These are phyloP conservation scores for Corynascus novoguineensis DNA, from an alignment of 495 filamentous ascomycete genomes.

Conservation along the genomic window DNA sequence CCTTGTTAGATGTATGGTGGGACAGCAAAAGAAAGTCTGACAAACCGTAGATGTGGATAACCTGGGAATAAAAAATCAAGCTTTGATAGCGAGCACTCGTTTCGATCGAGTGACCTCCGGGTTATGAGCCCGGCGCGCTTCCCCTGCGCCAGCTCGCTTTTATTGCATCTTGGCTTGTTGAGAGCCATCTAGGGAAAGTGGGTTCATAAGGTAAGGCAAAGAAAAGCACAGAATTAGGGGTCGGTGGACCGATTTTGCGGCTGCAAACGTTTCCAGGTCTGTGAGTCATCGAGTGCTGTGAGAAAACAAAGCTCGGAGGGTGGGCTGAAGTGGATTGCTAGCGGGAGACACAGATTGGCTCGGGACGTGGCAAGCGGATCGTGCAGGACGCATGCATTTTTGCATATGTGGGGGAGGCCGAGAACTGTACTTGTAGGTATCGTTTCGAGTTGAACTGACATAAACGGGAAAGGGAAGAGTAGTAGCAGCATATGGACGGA, in stretches of 20 bases:
- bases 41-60: background rate
- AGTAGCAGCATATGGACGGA: background rate
- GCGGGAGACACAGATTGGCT: background rate
- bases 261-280: no score
- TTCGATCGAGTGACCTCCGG: slow-evolving; percentile 32
- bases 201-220: background rate
- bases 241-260: no score
- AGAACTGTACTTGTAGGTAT: no score
- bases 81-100: slow-evolving; percentile 27
- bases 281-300: slow-evolving; percentile 1
- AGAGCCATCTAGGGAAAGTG: background rate
- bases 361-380: background rate
- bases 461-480: background rate
- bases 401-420: background rate
- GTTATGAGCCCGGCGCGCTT: slow-evolving; percentile 31
- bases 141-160: slow-evolving; percentile 27
- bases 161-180: background rate
- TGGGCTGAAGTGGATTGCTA: background rate
- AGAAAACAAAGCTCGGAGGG: background rate
- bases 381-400: background rate
- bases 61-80: slow-evolving; percentile 13
- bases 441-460: no score
- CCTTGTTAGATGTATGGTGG: no score
- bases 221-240: no score
- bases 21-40: background rate